A percentile compares a stretch with the other conserved stretches of the same genome.
Conservation (phyloP, 805 yeast genomes). For the Cyberlindnera sargentensis region DNA sequence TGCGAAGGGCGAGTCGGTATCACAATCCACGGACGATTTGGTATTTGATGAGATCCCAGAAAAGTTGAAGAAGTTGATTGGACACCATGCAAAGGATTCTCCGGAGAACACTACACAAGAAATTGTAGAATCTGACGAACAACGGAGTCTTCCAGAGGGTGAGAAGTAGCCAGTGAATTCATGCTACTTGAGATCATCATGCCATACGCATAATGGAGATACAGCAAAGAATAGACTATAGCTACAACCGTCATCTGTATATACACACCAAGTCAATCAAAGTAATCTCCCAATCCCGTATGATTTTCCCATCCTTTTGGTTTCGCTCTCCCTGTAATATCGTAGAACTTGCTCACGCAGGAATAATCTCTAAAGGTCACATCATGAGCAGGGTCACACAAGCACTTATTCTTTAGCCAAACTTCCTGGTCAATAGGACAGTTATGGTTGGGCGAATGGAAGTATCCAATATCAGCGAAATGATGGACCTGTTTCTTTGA, state of each 20-base stretch:
- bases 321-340: too few relatives aligned
- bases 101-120: constrained; percentile 32
- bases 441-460: too few relatives aligned
- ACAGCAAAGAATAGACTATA: too few relatives aligned
- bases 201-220: background rate
- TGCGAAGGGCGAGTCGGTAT: constrained; percentile 70
- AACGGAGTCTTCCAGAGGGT: constrained; percentile 1
- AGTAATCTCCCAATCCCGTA: constrained; percentile 15
- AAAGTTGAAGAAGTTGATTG: constrained; percentile 40
- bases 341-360: too few relatives aligned
- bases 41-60: constrained; percentile 66
- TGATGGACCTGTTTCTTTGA: too few relatives aligned
- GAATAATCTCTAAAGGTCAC: too few relatives aligned
- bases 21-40: constrained; percentile 58
- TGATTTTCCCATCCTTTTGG: constrained; percentile 48
- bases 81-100: constrained; percentile 64
- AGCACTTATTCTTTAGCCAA: too few relatives aligned
- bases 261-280: constrained; percentile 2
- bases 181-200: background rate
- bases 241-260: background rate
- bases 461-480: too few relatives aligned
- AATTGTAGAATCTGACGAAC: background rate
- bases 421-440: too few relatives aligned
- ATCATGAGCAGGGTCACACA: too few relatives aligned
- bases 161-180: background rate